phyloP scores from a whole-genome alignment of 345 rosid genomes.

The Reutealis trisperma region DNA sequence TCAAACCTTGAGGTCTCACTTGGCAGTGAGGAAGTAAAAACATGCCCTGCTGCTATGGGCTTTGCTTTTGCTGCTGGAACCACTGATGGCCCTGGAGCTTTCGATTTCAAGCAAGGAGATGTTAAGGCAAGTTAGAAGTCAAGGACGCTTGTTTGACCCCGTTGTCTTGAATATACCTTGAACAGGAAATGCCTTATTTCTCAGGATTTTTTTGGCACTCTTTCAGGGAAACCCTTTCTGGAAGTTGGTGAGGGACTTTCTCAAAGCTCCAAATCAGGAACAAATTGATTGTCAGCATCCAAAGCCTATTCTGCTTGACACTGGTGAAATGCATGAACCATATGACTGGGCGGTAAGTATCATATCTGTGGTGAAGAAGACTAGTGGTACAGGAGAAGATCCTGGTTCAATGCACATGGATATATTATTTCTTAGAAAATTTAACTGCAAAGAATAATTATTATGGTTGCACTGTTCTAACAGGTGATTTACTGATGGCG shows the following conservation, averaged over 20 bases:
- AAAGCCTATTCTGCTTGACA: slow-evolving; percentile 91
- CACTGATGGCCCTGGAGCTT: slow-evolving; percentile 99
- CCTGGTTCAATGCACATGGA: not conserved
- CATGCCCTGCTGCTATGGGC: slow-evolving; percentile 98
- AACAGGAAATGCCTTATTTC: not conserved
- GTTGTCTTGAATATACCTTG: slow-evolving; percentile 9
- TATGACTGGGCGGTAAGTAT: slow-evolving; percentile 91
- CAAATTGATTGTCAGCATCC: slow-evolving; percentile 83
- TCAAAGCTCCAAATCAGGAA: slow-evolving; percentile 64
- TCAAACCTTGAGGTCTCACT: slow-evolving; percentile 72
- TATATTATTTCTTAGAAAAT: too few relatives aligned
- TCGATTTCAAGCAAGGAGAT: slow-evolving; percentile 97
- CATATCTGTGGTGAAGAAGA: not conserved
- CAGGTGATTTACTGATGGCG: not conserved
- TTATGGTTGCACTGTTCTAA: not conserved
- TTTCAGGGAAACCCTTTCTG: slow-evolving; percentile 88
- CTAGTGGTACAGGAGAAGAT: not conserved
- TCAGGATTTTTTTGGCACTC: not conserved
- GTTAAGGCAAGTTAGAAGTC: slow-evolving; percentile 46
- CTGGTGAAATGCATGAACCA: slow-evolving; percentile 88
- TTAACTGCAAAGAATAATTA: not conserved
- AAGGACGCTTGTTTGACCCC: not conserved
- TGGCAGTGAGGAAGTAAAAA: slow-evolving; percentile 55
- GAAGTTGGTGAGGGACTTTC: slow-evolving; percentile 70
- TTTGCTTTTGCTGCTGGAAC: slow-evolving; percentile 97